Evolutionary conservation across 2,329 filamentous ascomycete species (phyloP), one percentile per base, ranked within the genome.

Genomic region (Pseudopyrenochaeta lycopersici): DNA sequence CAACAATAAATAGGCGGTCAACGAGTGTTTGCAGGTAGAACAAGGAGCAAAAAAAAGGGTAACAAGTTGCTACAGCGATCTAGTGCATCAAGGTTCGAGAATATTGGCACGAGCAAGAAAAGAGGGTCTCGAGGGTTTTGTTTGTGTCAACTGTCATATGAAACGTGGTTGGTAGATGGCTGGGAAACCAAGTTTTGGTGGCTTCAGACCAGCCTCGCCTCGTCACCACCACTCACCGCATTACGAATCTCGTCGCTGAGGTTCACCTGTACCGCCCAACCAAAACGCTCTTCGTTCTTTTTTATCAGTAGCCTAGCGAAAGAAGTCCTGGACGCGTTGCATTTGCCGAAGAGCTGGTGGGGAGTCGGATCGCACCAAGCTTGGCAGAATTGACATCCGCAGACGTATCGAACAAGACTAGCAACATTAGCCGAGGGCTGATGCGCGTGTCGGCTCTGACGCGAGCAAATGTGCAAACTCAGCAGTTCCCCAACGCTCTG

Each of bases 211-310:
- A 59, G 56, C 43, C 44, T 49, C 48, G 49, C 47, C 54, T 55
- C 58, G 58, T 62, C 63, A 66, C 52, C 49, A 20, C 20, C 39
- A n/a, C 58, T 59, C 64, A 67, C 64, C 64, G 64, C 64, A 64
- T 62, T 56, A 66, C 56, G 59, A 46, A 56, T 55, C 52, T n/a
- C 32, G 49, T 60, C 46, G 50, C 62, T 61, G 52, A 57, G 20
- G 21, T 17, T 17, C n/a, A 9, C 33, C 21, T 38, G 30, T 15
- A 39, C n/a, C 44, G 15, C 10, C 27, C 17, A 4, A 42, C 4
- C 17, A 17, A 2, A 6, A 12, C 23, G 2, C 12, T 14, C 12
- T 12, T 12, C 20, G 12, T 2, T 41, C 12, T 41, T 2, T 5
- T 30, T 18, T 29, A 5, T 9, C 14, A 9, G 17, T 9, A 12